Evolutionary conservation across 768 basidiomycete genomes (phyloP), one percentile per base, ranked within the genome.

Genomic region (Russula abietina): DNA sequence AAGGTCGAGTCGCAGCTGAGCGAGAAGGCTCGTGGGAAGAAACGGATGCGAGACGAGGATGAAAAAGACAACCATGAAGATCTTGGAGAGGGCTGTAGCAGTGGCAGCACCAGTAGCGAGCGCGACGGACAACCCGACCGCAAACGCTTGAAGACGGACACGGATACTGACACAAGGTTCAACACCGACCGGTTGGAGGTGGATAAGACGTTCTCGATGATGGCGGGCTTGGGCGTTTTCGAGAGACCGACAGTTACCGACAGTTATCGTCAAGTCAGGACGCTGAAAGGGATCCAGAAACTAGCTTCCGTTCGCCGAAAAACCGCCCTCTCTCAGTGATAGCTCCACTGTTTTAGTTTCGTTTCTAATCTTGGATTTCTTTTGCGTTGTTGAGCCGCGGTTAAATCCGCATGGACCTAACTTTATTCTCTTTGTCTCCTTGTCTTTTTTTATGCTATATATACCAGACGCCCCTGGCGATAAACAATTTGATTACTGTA

Each of bases 1-100:
- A 14, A 14, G 2, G 14, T 3, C 38, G 38, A 16, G 4, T 1
- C 51, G 22, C 45, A 30, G n/a, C n/a, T 46, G 22, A 62, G 51
- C 28, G 36, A 53, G 14, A 62, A 38, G 45, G 62, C 38, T 11
- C 57, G 51, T 4, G 62, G 62, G 36, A 63, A 63, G 57, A 63
- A 59, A 38, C 57, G 62, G 9, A 58, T 41, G 38, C 51, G 57
- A n/a, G 52, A 58, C 5, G 62, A 54, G 22, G 50, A 12, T 4
- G 17, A 14, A 11, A n/a, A 41, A 3, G 28, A 41, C 7, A n/a
- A 5, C 0, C n/a, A n/a, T n/a, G n/a, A 12, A 2, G 28, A n/a
- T 14, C 49, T 30, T 4, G 32, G 24, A 4, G 26, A 4, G 7
- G 28, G 55, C n/a, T 5, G 41, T 9, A 16, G 19, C 6, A 12